phyloP scores from a whole-genome alignment of 176 grass and related monocot species.

The Oropetium thomaeum region DNA sequence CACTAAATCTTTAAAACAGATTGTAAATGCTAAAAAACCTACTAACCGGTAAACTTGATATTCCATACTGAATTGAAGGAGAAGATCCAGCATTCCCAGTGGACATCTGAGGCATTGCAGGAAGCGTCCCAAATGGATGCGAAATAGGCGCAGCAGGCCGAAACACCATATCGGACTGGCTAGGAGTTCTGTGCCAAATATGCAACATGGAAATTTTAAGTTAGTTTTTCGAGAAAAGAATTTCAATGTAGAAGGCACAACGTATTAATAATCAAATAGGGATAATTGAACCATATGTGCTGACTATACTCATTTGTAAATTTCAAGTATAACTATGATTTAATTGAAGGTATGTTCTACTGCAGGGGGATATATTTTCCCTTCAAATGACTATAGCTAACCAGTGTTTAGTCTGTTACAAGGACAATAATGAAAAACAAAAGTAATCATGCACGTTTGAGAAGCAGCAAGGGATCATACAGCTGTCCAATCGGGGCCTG shows the following conservation, averaged over 20 bases:
- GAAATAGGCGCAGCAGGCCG: constrained; percentile 62
- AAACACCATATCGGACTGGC: constrained; percentile 67
- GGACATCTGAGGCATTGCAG: constrained; percentile 92
- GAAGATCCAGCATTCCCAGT: constrained; percentile 75
- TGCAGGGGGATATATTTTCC: background rate
- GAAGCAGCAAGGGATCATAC: constrained; percentile 54
- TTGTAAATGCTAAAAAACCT: constrained; percentile 19
- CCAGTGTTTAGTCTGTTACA: no score
- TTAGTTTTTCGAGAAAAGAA: no score
- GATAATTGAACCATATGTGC: background rate
- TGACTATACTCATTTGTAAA: background rate
- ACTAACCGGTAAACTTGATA: constrained; percentile 88
- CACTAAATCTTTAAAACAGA: constrained; percentile 4
- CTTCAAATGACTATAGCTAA: background rate
- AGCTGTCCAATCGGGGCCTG: constrained; percentile 53
- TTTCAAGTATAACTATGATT: background rate
- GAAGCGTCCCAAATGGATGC: constrained; percentile 88
- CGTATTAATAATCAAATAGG: background rate
- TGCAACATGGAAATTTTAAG: constrained; percentile 13
- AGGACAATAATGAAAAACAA: background rate
- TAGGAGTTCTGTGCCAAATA: constrained; percentile 46
- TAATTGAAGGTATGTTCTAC: background rate
- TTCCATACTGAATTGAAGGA: constrained; percentile 92
- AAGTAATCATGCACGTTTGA: constrained; percentile 12
- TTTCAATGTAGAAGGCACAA: background rate